Evolutionary conservation across 2,329 filamentous ascomycete species (phyloP).

Genomic region (Dryadomyces quercivorus): DNA sequence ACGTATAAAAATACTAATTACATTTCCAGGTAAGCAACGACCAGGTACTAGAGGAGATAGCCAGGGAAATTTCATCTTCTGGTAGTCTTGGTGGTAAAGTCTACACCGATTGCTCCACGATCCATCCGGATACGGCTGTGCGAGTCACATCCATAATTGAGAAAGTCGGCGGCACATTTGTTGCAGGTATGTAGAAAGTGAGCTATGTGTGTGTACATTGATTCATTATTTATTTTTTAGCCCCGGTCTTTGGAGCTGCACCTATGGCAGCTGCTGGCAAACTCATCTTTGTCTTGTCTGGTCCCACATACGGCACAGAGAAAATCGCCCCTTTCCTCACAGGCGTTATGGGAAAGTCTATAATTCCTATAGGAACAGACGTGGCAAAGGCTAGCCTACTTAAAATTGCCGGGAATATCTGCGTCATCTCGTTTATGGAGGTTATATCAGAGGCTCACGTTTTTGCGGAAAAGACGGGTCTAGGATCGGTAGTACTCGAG

Average conservation of each 20-base stretch:
- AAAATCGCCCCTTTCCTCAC: constrained; percentile 1
- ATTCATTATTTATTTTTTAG: not conserved
- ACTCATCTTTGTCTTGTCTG: constrained; percentile 4
- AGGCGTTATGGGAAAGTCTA: constrained; percentile 2
- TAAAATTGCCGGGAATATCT: constrained; percentile 6
- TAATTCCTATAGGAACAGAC: constrained; percentile 3
- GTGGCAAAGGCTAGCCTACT: constrained; percentile 2
- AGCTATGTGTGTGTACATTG: not conserved
- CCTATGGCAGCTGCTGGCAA: constrained; percentile 4
- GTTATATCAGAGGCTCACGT: constrained; percentile 5
- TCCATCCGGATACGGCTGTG: constrained; percentile 1
- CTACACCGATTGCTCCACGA: constrained; percentile 4
- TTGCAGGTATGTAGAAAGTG: not conserved
- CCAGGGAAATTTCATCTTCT: constrained; percentile 9
- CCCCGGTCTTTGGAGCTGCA: constrained; percentile 3
- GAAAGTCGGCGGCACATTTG: not conserved
- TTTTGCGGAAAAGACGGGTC: constrained; percentile 4
- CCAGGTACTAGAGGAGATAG: constrained; percentile 11
- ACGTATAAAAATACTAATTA: not conserved
- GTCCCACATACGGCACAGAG: not conserved
- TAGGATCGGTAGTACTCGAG: constrained; percentile 1
- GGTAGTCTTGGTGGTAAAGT: not conserved
- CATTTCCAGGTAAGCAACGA: constrained; percentile 9
- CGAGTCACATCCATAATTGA: not conserved
- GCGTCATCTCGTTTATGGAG: constrained; percentile 5